Evolutionary conservation across 2,329 filamentous ascomycete species (phyloP).

Genomic region (Diaporthe sp.): DNA sequence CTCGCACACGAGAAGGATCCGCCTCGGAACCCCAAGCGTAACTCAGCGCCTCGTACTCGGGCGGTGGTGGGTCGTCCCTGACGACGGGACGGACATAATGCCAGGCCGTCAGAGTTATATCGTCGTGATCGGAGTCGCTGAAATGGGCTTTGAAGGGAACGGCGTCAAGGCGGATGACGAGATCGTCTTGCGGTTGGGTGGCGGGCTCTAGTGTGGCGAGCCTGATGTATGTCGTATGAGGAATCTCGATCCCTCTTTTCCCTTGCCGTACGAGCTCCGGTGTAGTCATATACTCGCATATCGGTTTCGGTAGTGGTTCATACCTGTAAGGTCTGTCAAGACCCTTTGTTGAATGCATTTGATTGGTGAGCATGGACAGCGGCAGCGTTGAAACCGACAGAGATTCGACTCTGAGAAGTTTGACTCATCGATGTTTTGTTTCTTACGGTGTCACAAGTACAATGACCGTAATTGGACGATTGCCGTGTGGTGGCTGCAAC

Average conservation of each 20-base stretch:
- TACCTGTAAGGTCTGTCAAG: neutral
- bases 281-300: neutral
- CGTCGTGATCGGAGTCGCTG: neutral
- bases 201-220: constrained; percentile 13
- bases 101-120: neutral
- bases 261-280: neutral
- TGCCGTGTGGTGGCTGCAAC: neutral
- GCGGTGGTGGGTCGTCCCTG: neutral
- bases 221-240: constrained; percentile 1
- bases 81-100: neutral
- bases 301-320: neutral
- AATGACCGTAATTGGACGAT: neutral
- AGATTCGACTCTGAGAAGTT: neutral
- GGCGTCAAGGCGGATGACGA: neutral
- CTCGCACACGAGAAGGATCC: neutral
- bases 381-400: neutral
- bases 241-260: neutral
- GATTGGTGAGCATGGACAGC: neutral
- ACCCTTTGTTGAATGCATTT: neutral
- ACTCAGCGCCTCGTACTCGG: constrained; percentile 15
- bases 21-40: constrained; percentile 17
- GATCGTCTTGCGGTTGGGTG: neutral
- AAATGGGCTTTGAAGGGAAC: constrained; percentile 3
- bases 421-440: neutral
- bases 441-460: neutral